Conservation (phyloP, 2,329 filamentous ascomycete species). For the Ceratocystis huliohia region DNA sequence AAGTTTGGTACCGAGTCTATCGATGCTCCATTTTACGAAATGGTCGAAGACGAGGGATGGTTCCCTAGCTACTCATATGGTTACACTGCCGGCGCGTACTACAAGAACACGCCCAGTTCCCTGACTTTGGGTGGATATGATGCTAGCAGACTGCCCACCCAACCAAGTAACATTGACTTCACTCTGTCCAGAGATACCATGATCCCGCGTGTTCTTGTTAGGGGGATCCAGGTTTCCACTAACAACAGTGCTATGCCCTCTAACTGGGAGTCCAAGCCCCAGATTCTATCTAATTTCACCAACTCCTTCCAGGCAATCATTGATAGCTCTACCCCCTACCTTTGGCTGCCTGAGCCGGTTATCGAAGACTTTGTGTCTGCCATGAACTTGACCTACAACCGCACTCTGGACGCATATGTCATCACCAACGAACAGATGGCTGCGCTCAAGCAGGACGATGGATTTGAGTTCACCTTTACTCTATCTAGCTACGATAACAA, state of each 20-base stretch:
- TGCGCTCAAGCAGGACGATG: conserved; percentile 32
- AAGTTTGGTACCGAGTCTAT: conserved; percentile 39
- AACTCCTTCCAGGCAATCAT: conserved; percentile 41
- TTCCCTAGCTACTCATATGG: conserved; percentile 64
- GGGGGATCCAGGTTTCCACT: conserved; percentile 39
- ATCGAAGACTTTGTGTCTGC: conserved; percentile 52
- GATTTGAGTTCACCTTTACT: conserved; percentile 43
- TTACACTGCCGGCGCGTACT: conserved; percentile 63
- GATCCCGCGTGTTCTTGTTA: conserved; percentile 46
- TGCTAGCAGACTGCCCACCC: conserved; percentile 38
- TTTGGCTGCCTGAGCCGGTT: conserved; percentile 48
- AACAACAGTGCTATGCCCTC: conserved; percentile 26
- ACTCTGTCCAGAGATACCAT: conserved; percentile 41
- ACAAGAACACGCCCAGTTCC: conserved; percentile 40
- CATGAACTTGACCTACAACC: conserved; percentile 54
- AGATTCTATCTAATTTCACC: conserved; percentile 34
- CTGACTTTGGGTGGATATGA: conserved; percentile 60
- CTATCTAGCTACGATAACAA: conserved; percentile 43
- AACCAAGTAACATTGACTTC: conserved; percentile 49
- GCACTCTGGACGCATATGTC: conserved; percentile 50
- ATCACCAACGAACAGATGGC: conserved; percentile 45
- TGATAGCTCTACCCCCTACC: conserved; percentile 50
- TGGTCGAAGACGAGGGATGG: conserved; percentile 44
- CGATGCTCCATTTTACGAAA: conserved; percentile 40
- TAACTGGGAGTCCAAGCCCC: conserved; percentile 32